Conservation (phyloP, 345 rosid genomes). For the Barbarea vulgaris region DNA sequence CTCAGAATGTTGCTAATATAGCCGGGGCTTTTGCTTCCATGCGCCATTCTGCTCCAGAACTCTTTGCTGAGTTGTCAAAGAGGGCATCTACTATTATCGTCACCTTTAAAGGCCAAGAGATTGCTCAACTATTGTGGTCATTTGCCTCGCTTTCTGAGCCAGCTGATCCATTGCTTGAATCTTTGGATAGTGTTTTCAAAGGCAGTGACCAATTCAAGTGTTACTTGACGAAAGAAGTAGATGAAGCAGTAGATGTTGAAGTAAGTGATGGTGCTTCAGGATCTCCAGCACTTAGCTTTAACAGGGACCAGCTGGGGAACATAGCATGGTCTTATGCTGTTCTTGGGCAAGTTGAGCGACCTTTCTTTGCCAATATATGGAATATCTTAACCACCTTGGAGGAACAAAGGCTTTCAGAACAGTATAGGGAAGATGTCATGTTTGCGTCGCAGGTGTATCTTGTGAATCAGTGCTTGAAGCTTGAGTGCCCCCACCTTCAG, state of each 20-base stretch:
- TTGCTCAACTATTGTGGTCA: conserved; percentile 91
- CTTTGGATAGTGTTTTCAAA: conserved; percentile 66
- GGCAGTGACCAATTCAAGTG: conserved; percentile 52
- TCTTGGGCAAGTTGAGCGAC: conserved; percentile 65
- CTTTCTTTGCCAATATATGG: conserved; percentile 77
- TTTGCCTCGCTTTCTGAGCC: conserved; percentile 82
- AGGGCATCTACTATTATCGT: conserved; percentile 58
- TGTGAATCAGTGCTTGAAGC: conserved; percentile 83
- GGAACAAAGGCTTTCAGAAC: conserved; percentile 86
- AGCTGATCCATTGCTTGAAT: conserved; percentile 65
- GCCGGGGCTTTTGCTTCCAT: conserved; percentile 94
- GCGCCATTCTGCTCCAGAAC: conserved; percentile 77
- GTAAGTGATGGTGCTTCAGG: conserved; percentile 34
- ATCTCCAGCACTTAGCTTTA: conserved; percentile 59
- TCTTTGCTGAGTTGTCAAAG: conserved; percentile 66
- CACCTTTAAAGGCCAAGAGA: conserved; percentile 76
- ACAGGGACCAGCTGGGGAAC: conserved; percentile 86
- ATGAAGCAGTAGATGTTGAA: conserved; percentile 35
- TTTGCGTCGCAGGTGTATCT: conserved; percentile 89
- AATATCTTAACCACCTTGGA: conserved; percentile 55
- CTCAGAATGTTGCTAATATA: conserved; percentile 89
- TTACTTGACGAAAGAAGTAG: conserved; percentile 40
- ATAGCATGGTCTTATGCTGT: conserved; percentile 98
- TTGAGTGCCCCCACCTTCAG: conserved; percentile 77
- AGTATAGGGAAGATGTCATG: conserved; percentile 81